Conservation (phyloP, 805 yeast genomes). For the Yamadazyma sp. region DNA sequence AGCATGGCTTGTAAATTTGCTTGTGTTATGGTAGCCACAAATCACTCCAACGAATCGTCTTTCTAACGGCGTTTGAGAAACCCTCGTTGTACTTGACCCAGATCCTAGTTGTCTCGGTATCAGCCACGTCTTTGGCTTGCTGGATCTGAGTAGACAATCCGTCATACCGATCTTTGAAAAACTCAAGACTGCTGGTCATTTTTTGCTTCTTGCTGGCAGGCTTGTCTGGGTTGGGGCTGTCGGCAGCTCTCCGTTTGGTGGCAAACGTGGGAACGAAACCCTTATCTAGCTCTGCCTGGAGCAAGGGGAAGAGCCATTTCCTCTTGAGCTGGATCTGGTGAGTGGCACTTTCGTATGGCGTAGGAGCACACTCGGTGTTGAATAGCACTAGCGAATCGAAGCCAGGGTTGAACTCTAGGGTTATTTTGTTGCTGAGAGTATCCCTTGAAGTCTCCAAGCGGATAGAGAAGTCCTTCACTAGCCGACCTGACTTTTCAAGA, state of each 20-base stretch:
- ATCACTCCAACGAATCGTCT: constrained; percentile 74
- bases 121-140: constrained; percentile 22
- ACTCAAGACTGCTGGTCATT: constrained; percentile 35
- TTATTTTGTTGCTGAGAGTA: constrained; percentile 27
- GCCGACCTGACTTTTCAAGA: constrained; percentile 35
- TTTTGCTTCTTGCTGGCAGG: constrained; percentile 22
- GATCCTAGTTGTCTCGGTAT: constrained; percentile 41
- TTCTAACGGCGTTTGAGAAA: constrained; percentile 86
- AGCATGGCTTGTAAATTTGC: too few relatives aligned
- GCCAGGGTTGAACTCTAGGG: constrained; percentile 33
- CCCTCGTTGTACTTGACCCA: constrained; percentile 96
- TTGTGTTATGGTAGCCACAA: constrained; percentile 48
- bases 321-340: constrained; percentile 30
- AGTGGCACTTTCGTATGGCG: constrained; percentile 13
- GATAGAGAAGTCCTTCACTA: constrained; percentile 42
- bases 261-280: constrained; percentile 12
- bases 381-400: constrained; percentile 34
- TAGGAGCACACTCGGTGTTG: constrained; percentile 20
- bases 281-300: constrained; percentile 34
- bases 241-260: constrained; percentile 14
- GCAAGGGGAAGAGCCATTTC: constrained; percentile 36
- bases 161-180: constrained; percentile 39
- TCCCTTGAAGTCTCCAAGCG: constrained; percentile 38
- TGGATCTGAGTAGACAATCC: constrained; percentile 29
- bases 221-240: constrained; percentile 9